Base-by-base conservation (phyloP, 2,329 filamentous ascomycete species). In the Alternaria sp. region DNA sequence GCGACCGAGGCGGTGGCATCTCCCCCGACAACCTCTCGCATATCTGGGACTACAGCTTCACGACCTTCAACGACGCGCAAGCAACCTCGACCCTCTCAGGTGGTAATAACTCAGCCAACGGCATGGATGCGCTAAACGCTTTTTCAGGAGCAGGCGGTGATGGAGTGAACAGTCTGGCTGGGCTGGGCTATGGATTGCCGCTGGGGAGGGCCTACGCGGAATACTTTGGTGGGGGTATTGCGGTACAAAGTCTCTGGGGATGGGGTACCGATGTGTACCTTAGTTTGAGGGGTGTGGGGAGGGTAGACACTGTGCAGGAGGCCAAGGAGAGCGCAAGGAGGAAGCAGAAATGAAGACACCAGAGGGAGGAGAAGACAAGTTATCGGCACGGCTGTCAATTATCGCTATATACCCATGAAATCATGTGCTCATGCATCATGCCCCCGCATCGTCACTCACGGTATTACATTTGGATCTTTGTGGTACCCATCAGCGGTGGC, bases 41-140 rank as follows among this genome's bases (percentile, higher is more conserved):
- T 67, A 94, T 99, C 59, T 99, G 95, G 94, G 94, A 93, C 7
- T 99, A 98, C 78, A 95, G 92, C 64, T 99, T 97, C 77, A 97
- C 94, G 20, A 99, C 95, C 0, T 98, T 98, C 78, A 90, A 88
- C 57, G 92, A 92, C 22, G 85, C 89, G 41, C 78, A 84, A 62
- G 81, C 81, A 11, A 76, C 78, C 7, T 67, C 54, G 79, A 86
- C 66, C 74, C 83, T 68, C 72, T 78, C 81, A 12, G 76, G 80
- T 36, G 78, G 80, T 44, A 62, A 32, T 11, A 59, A 64, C 28
- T 70, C 69, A 2, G 61, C 63, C 12, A 72, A 65, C 32, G 75
- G 72, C 22, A 84, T 88, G 74, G 89, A 91, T 72, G 91, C 91
- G 0, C 80, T 97, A 63, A 91, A 89, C 70, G 88, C 90, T 5